These are phyloP conservation scores for Astrothelium subdiscretum DNA, from an alignment of 495 filamentous ascomycete species.

Conservation along the genomic window DNA sequence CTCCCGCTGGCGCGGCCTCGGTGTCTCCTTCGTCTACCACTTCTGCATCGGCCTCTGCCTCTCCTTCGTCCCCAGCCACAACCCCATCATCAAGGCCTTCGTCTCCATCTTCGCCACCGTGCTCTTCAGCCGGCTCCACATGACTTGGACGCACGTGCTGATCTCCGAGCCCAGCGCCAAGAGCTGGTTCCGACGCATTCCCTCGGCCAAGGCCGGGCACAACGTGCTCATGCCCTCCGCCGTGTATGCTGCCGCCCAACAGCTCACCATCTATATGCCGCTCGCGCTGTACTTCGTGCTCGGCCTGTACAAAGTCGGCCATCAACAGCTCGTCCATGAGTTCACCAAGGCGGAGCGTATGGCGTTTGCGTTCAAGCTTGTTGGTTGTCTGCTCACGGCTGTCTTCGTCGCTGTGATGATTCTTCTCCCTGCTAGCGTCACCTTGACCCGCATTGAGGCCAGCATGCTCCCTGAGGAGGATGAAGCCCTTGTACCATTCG, in stretches of 20 bases:
- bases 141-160: slow-evolving; percentile 51
- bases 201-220: slow-evolving; percentile 32
- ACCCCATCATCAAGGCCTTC: slow-evolving; percentile 30
- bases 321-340: slow-evolving; percentile 20
- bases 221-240: slow-evolving; percentile 42
- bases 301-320: slow-evolving; percentile 8
- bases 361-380: slow-evolving; percentile 22
- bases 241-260: slow-evolving; percentile 32
- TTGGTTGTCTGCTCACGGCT: slow-evolving; percentile 28
- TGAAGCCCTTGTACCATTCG: slow-evolving; percentile 66
- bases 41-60: slow-evolving; percentile 19
- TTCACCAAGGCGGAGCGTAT: slow-evolving; percentile 13
- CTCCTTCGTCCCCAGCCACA: slow-evolving; percentile 19
- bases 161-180: slow-evolving; percentile 43
- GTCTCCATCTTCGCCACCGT: slow-evolving; percentile 29
- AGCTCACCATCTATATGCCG: slow-evolving; percentile 21
- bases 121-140: slow-evolving; percentile 38
- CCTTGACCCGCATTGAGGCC: slow-evolving; percentile 57
- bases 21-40: slow-evolving; percentile 30
- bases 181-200: slow-evolving; percentile 41
- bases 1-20: slow-evolving; percentile 48
- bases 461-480: slow-evolving; percentile 57
- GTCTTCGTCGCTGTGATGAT: slow-evolving; percentile 36
- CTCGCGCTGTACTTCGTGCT: slow-evolving; percentile 16
- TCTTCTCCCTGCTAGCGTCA: slow-evolving; percentile 49